Evolutionary conservation across 108 stramenopile genomes (phyloP).

Genomic region (Skeletonema tropicum): DNA sequence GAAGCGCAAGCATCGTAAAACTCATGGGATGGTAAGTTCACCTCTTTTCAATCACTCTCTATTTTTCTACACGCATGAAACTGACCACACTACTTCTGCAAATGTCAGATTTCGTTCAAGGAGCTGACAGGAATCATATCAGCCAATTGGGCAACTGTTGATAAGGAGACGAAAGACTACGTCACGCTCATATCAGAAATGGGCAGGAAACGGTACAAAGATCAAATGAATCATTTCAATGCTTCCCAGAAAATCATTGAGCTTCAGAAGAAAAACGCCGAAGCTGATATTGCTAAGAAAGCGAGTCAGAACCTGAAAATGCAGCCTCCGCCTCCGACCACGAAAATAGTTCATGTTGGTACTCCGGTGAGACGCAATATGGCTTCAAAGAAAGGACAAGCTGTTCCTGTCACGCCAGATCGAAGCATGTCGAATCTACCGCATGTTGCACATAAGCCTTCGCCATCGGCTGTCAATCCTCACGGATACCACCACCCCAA

Average conservation of each 20-base stretch:
- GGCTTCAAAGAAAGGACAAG: neutral
- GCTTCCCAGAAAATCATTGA: constrained; percentile 38
- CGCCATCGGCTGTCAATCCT: neutral
- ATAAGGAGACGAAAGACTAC: constrained; percentile 37
- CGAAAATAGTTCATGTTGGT: neutral
- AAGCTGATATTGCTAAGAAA: neutral
- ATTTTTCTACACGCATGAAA: neutral
- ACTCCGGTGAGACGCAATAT: neutral
- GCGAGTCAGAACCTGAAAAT: neutral
- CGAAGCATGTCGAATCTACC: constrained; percentile 17
- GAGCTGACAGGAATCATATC: constrained; percentile 45
- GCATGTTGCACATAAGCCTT: neutral
- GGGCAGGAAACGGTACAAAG: constrained; percentile 38
- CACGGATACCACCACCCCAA: constrained; percentile 4
- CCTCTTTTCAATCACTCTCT: too few species aligned
- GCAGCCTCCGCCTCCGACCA: neutral
- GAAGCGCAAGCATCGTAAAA: constrained; percentile 48
- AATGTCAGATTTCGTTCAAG: constrained; percentile 34
- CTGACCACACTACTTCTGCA: neutral
- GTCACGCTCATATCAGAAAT: constrained; percentile 37
- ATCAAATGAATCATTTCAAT: constrained; percentile 23
- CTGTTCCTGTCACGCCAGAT: constrained; percentile 20
- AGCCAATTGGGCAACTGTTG: constrained; percentile 43
- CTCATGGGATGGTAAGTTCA: constrained; percentile 36
- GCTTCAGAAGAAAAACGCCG: constrained; percentile 19